These are phyloP conservation scores for Saraca asoca DNA, from an alignment of 331 rosid genomes.

Conservation along the genomic window DNA sequence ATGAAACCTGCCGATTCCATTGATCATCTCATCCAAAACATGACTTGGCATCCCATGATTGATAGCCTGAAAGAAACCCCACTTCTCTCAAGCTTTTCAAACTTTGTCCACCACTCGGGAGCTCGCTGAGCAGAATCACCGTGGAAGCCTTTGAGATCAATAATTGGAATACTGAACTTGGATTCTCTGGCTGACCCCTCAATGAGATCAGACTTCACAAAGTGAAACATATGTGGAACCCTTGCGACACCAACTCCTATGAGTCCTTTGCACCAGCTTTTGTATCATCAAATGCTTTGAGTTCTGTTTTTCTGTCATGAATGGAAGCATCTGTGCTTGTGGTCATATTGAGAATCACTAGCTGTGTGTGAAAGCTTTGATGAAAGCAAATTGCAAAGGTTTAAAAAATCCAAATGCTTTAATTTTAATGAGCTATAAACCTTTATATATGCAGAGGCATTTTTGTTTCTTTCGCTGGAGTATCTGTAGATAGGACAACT, in stretches of 20 bases:
- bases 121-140: not conserved
- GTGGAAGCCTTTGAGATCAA: not conserved
- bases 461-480: no score
- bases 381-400: no score
- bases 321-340: no score
- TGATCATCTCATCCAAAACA: not conserved
- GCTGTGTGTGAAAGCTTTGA: no score
- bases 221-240: conserved; percentile 35
- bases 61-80: conserved; percentile 32
- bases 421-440: no score
- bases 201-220: not conserved
- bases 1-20: not conserved
- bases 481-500: no score
- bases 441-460: no score
- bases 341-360: no score
- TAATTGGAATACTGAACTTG: conserved; percentile 5
- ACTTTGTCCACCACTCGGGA: not conserved
- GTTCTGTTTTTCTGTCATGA: no score
- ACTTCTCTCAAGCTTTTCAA: not conserved
- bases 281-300: conserved; percentile 32
- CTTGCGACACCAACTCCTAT: conserved; percentile 30
- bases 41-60: conserved; percentile 12
- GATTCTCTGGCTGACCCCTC: not conserved
- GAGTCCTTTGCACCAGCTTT: conserved; percentile 38
- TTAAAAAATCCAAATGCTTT: no score